Percentiles rank a stretch among this genome's conserved stretches.
phyloP scores from a whole-genome alignment of 495 filamentous ascomycete species.

The Penicillium arizonense region DNA sequence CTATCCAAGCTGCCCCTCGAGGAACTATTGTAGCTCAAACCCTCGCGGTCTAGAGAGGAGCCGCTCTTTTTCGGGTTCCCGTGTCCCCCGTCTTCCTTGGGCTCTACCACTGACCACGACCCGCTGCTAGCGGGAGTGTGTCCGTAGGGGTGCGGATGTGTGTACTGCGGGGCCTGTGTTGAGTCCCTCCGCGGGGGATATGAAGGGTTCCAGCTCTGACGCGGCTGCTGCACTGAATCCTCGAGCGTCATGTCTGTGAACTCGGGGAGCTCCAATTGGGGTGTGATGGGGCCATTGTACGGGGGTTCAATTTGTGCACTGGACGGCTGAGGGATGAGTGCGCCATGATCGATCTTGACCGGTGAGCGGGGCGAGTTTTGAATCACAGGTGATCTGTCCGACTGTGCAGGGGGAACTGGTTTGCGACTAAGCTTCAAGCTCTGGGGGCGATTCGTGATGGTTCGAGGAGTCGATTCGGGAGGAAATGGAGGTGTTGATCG shows the following conservation, averaged over 20 bases:
- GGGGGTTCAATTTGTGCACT: slow-evolving; percentile 31
- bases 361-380: slow-evolving; percentile 40
- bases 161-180: slow-evolving; percentile 13
- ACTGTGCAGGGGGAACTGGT: slow-evolving; percentile 13
- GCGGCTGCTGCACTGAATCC: slow-evolving; percentile 30
- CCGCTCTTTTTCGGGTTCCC: slow-evolving; percentile 22
- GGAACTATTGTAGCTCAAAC: slow-evolving; percentile 29
- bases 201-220: slow-evolving; percentile 40
- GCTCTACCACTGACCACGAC: slow-evolving; percentile 41
- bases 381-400: slow-evolving; percentile 21
- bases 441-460: slow-evolving; percentile 18
- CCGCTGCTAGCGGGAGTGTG: slow-evolving; percentile 40
- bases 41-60: slow-evolving; percentile 26
- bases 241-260: slow-evolving; percentile 35
- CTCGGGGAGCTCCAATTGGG: slow-evolving; percentile 22
- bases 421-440: slow-evolving; percentile 30
- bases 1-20: slow-evolving; percentile 44
- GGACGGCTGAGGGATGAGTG: slow-evolving; percentile 31
- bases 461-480: slow-evolving; percentile 24
- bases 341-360: slow-evolving; percentile 37
- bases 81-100: slow-evolving; percentile 21
- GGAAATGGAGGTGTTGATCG: slow-evolving; percentile 37
- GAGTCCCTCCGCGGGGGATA: slow-evolving; percentile 45
- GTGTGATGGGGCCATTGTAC: slow-evolving; percentile 21
- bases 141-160: slow-evolving; percentile 18